These are phyloP conservation scores for Coriolopsis trogii DNA, from an alignment of 1,284 basidiomycete genomes.

Conservation along the genomic window DNA sequence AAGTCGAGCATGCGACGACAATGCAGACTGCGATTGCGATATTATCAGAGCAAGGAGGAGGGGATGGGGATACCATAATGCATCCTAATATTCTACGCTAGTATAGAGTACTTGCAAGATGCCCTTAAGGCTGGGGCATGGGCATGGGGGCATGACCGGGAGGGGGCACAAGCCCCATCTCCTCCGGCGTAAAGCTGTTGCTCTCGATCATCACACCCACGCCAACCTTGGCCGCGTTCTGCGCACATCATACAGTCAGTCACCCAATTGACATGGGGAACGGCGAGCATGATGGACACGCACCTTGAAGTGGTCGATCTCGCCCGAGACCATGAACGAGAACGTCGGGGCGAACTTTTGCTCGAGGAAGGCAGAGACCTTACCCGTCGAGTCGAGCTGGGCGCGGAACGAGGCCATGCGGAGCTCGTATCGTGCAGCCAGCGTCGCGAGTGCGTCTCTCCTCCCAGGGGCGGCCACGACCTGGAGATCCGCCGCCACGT, in stretches of 20 bases:
- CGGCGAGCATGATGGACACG: constrained; percentile 23
- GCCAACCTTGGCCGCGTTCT: constrained; percentile 94
- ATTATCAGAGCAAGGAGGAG: constrained; percentile 26
- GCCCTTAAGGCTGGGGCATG: constrained; percentile 23
- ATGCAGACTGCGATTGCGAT: constrained; percentile 20
- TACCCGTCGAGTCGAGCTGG: constrained; percentile 91
- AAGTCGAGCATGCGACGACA: constrained; percentile 1
- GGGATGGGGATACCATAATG: constrained; percentile 16
- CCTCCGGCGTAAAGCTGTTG: constrained; percentile 73
- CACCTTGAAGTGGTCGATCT: constrained; percentile 98
- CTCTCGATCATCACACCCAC: constrained; percentile 97
- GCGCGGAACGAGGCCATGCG: constrained; percentile 92
- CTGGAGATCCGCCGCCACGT: constrained; percentile 95
- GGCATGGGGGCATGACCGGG: constrained; percentile 17
- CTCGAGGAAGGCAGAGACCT: constrained; percentile 94
- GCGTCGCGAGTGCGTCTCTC: constrained; percentile 89
- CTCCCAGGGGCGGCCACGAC: constrained; percentile 77
- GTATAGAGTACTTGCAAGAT: constrained; percentile 23
- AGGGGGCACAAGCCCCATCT: constrained; percentile 62
- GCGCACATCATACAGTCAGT: neutral
- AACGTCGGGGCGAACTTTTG: constrained; percentile 96
- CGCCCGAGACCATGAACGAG: constrained; percentile 92
- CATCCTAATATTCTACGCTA: constrained; percentile 26
- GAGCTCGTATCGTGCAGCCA: constrained; percentile 97
- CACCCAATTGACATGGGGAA: constrained; percentile 9